phyloP scores from a whole-genome alignment of 108 stramenopile species.

The Nitzschia sp. region DNA sequence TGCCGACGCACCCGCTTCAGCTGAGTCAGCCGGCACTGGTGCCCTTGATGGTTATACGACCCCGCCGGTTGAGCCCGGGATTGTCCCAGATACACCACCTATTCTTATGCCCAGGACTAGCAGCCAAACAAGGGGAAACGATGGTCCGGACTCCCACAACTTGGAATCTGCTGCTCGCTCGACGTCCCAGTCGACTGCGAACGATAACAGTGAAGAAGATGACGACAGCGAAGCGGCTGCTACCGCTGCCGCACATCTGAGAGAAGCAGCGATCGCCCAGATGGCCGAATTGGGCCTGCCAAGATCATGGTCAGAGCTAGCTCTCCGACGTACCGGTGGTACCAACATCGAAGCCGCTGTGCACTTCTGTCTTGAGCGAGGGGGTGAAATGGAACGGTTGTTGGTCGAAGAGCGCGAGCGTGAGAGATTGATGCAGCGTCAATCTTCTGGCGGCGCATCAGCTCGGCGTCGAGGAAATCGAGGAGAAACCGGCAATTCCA shows the following conservation, averaged over 20 bases:
- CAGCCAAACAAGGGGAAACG: not conserved
- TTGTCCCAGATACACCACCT: not conserved
- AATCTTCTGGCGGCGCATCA: slow-evolving; percentile 37
- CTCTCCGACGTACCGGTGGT: slow-evolving; percentile 85
- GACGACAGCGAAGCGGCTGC: slow-evolving; percentile 58
- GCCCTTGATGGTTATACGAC: not conserved
- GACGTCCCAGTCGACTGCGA: slow-evolving; percentile 32
- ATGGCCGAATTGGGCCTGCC: slow-evolving; percentile 90
- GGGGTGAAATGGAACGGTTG: slow-evolving; percentile 92
- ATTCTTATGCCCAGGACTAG: not conserved
- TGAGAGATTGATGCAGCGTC: slow-evolving; percentile 27
- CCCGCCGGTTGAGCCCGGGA: not conserved
- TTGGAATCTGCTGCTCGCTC: slow-evolving; percentile 14
- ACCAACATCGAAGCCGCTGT: slow-evolving; percentile 94
- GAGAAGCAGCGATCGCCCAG: slow-evolving; percentile 86
- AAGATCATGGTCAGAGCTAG: slow-evolving; percentile 83
- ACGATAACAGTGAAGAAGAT: slow-evolving; percentile 35
- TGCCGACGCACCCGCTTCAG: not conserved
- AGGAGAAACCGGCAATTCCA: slow-evolving; percentile 30
- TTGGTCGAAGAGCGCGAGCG: slow-evolving; percentile 75
- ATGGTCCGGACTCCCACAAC: not conserved
- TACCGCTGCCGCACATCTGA: slow-evolving; percentile 61
- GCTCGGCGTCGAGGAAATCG: slow-evolving; percentile 49
- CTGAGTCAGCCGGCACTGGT: not conserved
- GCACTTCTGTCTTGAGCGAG: slow-evolving; percentile 93